Conservation (phyloP, 2,329 filamentous ascomycete genomes). For the Coniochaeta sp. region DNA sequence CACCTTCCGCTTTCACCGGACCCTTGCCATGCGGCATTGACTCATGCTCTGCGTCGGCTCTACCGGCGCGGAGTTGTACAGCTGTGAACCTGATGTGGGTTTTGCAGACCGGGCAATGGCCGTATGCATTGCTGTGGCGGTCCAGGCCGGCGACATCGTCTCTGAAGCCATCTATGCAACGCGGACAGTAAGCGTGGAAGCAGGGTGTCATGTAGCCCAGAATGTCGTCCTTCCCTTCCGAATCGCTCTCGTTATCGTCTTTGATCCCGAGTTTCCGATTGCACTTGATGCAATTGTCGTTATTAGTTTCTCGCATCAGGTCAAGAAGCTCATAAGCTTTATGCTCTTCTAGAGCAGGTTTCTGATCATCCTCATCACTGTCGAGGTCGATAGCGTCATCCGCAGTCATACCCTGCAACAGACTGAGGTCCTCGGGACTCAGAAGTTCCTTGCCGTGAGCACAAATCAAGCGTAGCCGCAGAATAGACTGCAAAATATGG, state of each 20-base stretch:
- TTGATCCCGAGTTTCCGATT: constrained; percentile 52
- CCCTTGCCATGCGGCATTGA: constrained; percentile 39
- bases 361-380: constrained; percentile 60
- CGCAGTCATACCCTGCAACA: constrained; percentile 73
- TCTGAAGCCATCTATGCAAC: constrained; percentile 58
- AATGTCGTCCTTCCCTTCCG: constrained; percentile 53
- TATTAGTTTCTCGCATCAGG: constrained; percentile 74
- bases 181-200: constrained; percentile 74
- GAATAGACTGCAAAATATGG: constrained; percentile 84
- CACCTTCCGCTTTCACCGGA: constrained; percentile 41
- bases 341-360: constrained; percentile 52
- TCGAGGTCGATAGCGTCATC: constrained; percentile 86
- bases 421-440: constrained; percentile 71
- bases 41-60: constrained; percentile 49
- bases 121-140: constrained; percentile 32
- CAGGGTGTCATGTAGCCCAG: constrained; percentile 80
- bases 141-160: constrained; percentile 35
- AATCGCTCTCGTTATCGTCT: constrained; percentile 48
- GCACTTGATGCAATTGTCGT: constrained; percentile 67
- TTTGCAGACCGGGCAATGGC: constrained; percentile 63
- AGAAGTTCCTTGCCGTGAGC: constrained; percentile 91
- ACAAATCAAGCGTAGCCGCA: constrained; percentile 82
- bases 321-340: constrained; percentile 82
- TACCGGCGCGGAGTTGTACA: constrained; percentile 60
- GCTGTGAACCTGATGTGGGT: constrained; percentile 54